Conservation (phyloP, 1,284 basidiomycete species). For the Moesziomyces sp. region DNA sequence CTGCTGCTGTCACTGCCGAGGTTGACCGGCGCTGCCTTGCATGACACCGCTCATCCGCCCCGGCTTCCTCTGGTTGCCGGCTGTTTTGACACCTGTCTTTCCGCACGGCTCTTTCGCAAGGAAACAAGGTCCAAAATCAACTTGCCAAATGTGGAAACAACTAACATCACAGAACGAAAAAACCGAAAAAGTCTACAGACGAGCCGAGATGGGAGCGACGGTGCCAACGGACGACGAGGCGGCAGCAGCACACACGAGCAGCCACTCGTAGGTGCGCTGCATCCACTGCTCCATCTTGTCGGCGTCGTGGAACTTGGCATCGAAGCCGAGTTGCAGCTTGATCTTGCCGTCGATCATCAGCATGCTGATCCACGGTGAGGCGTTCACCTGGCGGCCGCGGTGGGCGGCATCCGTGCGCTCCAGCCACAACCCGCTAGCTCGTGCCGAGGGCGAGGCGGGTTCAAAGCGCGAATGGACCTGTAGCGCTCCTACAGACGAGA, state of each 20-base stretch:
- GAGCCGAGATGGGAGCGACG: slow-evolving; percentile 8
- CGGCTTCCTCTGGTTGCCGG: too few species aligned
- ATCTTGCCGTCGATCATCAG: slow-evolving; percentile 28
- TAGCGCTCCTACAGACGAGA: slow-evolving; percentile 17
- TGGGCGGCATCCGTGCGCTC: slow-evolving; percentile 17
- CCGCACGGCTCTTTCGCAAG: not conserved
- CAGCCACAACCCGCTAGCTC: slow-evolving; percentile 18
- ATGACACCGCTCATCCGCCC: too few species aligned
- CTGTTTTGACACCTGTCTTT: not conserved
- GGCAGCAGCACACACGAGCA: slow-evolving; percentile 16
- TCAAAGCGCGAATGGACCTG: slow-evolving; percentile 10
- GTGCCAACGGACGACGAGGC: not conserved
- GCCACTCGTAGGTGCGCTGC: slow-evolving; percentile 18
- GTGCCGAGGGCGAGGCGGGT: slow-evolving; percentile 6
- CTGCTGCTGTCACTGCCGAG: too few species aligned
- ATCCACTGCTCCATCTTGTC: slow-evolving; percentile 23
- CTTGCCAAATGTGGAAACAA: not conserved
- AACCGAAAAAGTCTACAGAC: slow-evolving; percentile 9
- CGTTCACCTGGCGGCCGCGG: slow-evolving; percentile 35
- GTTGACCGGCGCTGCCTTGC: too few species aligned
- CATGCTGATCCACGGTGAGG: slow-evolving; percentile 48
- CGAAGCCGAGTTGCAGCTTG: slow-evolving; percentile 36
- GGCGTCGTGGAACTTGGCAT: slow-evolving; percentile 33
- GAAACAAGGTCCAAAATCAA: not conserved
- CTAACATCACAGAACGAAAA: not conserved